These are phyloP conservation scores for Exobasidium rhododendri DNA, from an alignment of 1,284 basidiomycete genomes.

Conservation along the genomic window DNA sequence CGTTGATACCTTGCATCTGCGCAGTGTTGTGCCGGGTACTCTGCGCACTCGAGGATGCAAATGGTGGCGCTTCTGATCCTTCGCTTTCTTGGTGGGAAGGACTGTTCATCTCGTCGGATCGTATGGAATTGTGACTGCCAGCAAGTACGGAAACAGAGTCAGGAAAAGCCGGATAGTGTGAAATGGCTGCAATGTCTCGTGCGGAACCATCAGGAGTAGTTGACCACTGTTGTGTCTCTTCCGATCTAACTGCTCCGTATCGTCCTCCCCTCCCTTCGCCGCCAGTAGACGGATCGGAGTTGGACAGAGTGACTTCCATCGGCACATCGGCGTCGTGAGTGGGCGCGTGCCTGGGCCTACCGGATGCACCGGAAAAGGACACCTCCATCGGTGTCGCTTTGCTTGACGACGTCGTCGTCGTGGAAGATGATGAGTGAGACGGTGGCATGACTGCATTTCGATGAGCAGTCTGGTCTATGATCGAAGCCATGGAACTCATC, in stretches of 20 bases:
- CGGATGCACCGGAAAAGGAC: conserved; percentile 20
- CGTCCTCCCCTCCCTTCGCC: no score
- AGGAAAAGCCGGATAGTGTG: conserved; percentile 41
- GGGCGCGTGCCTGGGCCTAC: no score
- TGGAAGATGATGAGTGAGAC: conserved; percentile 36
- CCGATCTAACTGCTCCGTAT: conserved; percentile 22
- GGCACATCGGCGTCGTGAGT: conserved; percentile 21
- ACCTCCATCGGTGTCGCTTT: conserved; percentile 54
- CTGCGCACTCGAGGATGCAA: not conserved
- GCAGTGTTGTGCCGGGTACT: not conserved
- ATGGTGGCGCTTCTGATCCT: not conserved
- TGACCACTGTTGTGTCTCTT: conserved; percentile 25
- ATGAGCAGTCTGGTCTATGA: conserved; percentile 19
- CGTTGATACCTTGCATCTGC: no score
- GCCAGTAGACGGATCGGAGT: not conserved
- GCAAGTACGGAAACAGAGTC: conserved; percentile 35
- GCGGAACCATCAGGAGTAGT: conserved; percentile 17
- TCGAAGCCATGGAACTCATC: conserved; percentile 1
- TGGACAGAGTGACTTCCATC: conserved; percentile 18
- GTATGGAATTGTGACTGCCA: not conserved
- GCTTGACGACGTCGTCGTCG: conserved; percentile 34
- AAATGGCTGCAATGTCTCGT: conserved; percentile 24
- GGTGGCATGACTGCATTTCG: conserved; percentile 32
- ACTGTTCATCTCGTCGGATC: not conserved
- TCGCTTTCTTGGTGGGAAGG: not conserved